A percentile compares a stretch with the other conserved stretches of the same genome.
phyloP scores from a whole-genome alignment of 108 stramenopile species.

The Pinguiococcus pyrenoidosus region DNA sequence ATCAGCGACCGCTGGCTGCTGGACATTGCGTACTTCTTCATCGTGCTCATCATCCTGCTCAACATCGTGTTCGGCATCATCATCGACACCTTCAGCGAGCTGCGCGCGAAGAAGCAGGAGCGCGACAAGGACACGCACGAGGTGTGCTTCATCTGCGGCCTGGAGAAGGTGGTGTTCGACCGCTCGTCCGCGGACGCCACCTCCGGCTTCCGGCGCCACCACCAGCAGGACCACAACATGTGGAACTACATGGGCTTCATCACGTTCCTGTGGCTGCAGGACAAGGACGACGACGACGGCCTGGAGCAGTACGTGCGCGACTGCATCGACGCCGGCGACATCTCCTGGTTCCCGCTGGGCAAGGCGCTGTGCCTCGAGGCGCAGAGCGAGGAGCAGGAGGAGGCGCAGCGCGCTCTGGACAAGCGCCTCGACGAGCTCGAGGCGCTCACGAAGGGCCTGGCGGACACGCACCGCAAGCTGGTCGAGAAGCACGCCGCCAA shows the following conservation, averaged over 20 bases:
- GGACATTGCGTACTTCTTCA: conserved; percentile 14
- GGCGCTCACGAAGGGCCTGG: too few relatives aligned
- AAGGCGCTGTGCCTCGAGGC: conserved; percentile 4
- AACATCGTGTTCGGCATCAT: conserved; percentile 36
- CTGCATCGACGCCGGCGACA: conserved; percentile 9
- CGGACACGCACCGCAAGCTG: too few relatives aligned
- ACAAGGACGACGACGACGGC: conserved; percentile 30
- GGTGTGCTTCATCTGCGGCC: conserved; percentile 35
- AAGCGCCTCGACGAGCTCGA: too few relatives aligned
- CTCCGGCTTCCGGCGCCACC: conserved; percentile 14
- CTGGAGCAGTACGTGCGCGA: conserved; percentile 22
- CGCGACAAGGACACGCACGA: conserved; percentile 14
- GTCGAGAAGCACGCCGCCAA: too few relatives aligned
- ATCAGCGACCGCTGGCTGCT: neutral
- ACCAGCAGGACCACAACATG: conserved; percentile 31
- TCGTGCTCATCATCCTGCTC: conserved; percentile 23
- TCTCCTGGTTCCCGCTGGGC: conserved; percentile 13
- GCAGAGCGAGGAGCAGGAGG: neutral
- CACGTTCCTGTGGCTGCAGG: conserved; percentile 32
- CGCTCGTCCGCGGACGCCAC: conserved; percentile 3
- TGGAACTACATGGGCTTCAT: conserved; percentile 35
- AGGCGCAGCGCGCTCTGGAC: neutral
- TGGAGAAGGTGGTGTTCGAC: conserved; percentile 21
- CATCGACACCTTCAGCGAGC: conserved; percentile 22
- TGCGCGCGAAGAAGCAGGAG: conserved; percentile 16